Evolutionary conservation across 2,329 filamentous ascomycete species (phyloP), one percentile per base, ranked within the genome.

Genomic region (Tympanopsis confertula): DNA sequence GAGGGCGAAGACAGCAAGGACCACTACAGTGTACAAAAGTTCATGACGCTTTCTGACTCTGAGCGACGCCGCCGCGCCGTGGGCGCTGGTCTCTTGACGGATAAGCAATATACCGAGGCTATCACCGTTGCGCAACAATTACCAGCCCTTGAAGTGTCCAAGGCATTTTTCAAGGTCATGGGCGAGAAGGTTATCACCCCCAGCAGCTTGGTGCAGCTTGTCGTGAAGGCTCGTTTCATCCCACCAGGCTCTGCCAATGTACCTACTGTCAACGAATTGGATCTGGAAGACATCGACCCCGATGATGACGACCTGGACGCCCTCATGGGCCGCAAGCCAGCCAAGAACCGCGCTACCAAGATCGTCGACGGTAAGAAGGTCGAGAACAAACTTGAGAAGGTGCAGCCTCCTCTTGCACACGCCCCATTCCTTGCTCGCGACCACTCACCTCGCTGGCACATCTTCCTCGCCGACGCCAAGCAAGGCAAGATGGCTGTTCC

Each of bases 81-180:
- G 35, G 80, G 81, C 45, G 68, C 78, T 40, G 70, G 68, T 29
- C 78, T 89, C 29, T 65, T 98, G 26, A 79, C 72, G 4, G 79
- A 86, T 47, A 61, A 74, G 42, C 77, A 95, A 57, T 94, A 94
- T 61, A 66, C 75, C 45, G 72, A 79, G 30, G 83, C 82, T 26
- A 69, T 94, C 42, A 62, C 63, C 35, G 82, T 95, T 20, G 88
- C 87, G 19, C 77, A 78, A 49, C 86, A 95, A 60, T 70, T 98
- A 19, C 91, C 91, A 2, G 74, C 78, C 45, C 69, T 98, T 39
- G 74, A 83, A 41, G 78, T 98, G 10, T 86, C 86, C 52, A 93
- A 87, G 63, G 86, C 87, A 5, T 98, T 94, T 63, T 98, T 98
- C 77, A 98, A 98, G 69, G 93, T 98, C 35, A 81, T 86, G 38